Evolutionary conservation across 257 asterid genomes (phyloP).

Genomic region (Fraxinus excelsior): DNA sequence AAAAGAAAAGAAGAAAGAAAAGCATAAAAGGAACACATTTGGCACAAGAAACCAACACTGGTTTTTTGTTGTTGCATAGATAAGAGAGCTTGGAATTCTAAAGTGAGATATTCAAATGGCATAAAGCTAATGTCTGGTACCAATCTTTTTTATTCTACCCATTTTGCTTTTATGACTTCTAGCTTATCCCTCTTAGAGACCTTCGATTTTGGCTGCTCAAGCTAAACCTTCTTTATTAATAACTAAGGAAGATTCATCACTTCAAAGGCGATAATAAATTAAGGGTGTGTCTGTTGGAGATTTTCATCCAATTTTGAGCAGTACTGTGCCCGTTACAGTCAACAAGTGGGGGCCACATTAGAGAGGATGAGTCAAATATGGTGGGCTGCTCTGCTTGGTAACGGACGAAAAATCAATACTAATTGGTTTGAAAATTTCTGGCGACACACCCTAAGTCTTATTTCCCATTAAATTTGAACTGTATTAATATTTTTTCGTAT

Average conservation of each 20-base stretch:
- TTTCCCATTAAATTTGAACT: neutral
- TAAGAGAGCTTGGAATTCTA: conserved; percentile 84
- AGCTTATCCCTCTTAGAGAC: conserved; percentile 26
- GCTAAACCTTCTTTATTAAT: conserved; percentile 47
- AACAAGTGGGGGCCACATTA: too few species aligned
- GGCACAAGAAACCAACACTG: conserved; percentile 68
- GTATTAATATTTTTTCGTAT: too few species aligned
- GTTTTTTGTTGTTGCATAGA: conserved; percentile 59
- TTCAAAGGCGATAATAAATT: neutral
- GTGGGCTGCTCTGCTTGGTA: too few species aligned
- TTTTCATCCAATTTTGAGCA: too few species aligned
- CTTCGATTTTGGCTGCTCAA: conserved; percentile 53
- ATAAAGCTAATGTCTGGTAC: conserved; percentile 49
- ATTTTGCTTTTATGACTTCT: conserved; percentile 50
- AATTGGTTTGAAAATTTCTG: too few species aligned
- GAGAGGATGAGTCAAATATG: too few species aligned
- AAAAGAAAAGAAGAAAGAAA: conserved; percentile 29
- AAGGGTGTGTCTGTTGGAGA: too few species aligned
- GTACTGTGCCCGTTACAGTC: too few species aligned
- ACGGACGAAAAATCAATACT: too few species aligned
- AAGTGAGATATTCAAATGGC: conserved; percentile 65
- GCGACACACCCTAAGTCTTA: too few species aligned
- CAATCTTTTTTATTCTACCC: too few species aligned
- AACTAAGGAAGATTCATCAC: conserved; percentile 51
- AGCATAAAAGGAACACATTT: conserved; percentile 54